A percentile compares a stretch with the other conserved stretches of the same genome.
Conservation (phyloP, 2,329 filamentous ascomycete genomes). For the Whalleya microplaca region DNA sequence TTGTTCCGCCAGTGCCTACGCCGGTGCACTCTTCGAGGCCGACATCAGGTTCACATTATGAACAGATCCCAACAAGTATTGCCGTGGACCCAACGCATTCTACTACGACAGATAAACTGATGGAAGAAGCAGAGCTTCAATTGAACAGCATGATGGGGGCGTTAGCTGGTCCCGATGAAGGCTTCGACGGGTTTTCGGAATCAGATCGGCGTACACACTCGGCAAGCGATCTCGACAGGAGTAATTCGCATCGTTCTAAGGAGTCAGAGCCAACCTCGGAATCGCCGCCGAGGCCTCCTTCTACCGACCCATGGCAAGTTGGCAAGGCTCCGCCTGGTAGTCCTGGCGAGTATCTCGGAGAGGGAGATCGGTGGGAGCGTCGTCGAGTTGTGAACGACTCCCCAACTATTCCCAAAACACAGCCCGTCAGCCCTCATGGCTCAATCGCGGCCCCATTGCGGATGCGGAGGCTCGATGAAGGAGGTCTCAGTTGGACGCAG, state of each 20-base stretch:
- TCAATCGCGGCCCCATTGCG: conserved; percentile 14
- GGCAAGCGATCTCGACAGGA: conserved; percentile 28
- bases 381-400: conserved; percentile 33
- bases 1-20: conserved; percentile 40
- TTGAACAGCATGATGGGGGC: conserved; percentile 30
- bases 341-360: conserved; percentile 20
- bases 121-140: conserved; percentile 32
- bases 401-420: conserved; percentile 35
- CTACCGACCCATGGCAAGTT: conserved; percentile 49
- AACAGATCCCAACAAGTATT: conserved; percentile 31
- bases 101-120: conserved; percentile 27
- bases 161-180: conserved; percentile 31
- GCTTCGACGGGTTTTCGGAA: conserved; percentile 17
- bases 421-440: conserved; percentile 29
- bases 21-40: conserved; percentile 23
- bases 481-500: conserved; percentile 9
- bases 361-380: conserved; percentile 28
- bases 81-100: conserved; percentile 24
- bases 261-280: conserved; percentile 31
- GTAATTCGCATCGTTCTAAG: conserved; percentile 30
- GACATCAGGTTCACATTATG: conserved; percentile 21
- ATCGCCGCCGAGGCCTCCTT: conserved; percentile 42
- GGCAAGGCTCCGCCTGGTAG: conserved; percentile 31
- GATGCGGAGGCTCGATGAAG: conserved; percentile 18
- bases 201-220: conserved; percentile 14